These are phyloP conservation scores for Asterochloris erici DNA, from an alignment of 139 green algal species.

Conservation along the genomic window DNA sequence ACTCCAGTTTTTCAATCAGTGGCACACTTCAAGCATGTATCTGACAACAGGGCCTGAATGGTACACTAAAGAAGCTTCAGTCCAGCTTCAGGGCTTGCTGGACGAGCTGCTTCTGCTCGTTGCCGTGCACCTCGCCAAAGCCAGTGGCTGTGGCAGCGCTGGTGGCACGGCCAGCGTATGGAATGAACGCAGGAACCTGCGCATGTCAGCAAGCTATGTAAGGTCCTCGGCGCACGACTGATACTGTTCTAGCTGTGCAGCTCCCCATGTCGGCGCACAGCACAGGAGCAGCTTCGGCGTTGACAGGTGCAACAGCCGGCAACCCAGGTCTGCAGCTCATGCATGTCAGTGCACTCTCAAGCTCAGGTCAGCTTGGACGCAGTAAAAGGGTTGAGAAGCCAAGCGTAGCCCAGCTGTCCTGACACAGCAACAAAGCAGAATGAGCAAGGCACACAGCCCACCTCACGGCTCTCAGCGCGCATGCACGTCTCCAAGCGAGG, in stretches of 20 bases:
- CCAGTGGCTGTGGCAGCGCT: conserved; percentile 82
- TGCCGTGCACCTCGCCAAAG: conserved; percentile 76
- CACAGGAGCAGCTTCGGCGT: background rate
- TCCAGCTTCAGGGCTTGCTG: conserved; percentile 45
- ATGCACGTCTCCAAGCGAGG: conserved; percentile 81
- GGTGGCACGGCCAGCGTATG: conserved; percentile 65
- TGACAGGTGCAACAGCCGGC: background rate
- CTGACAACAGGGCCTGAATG: too few species aligned
- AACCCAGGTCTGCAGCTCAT: background rate
- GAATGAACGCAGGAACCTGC: conserved; percentile 42
- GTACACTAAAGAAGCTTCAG: background rate
- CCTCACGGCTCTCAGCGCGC: conserved; percentile 24
- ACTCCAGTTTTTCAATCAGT: too few species aligned
- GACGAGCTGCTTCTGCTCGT: conserved; percentile 72
- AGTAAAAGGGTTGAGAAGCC: background rate
- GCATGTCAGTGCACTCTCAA: background rate
- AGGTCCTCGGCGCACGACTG: background rate
- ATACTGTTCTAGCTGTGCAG: background rate
- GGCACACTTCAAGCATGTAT: too few species aligned
- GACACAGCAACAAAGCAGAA: background rate
- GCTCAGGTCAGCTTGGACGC: too few species aligned
- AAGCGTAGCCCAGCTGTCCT: background rate
- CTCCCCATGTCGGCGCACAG: background rate
- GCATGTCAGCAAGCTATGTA: background rate
- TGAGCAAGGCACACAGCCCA: background rate